Evolutionary conservation across 176 grass and related monocot species (phyloP), one percentile per base, ranked within the genome.

Genomic region (Triticum monococcum): DNA sequence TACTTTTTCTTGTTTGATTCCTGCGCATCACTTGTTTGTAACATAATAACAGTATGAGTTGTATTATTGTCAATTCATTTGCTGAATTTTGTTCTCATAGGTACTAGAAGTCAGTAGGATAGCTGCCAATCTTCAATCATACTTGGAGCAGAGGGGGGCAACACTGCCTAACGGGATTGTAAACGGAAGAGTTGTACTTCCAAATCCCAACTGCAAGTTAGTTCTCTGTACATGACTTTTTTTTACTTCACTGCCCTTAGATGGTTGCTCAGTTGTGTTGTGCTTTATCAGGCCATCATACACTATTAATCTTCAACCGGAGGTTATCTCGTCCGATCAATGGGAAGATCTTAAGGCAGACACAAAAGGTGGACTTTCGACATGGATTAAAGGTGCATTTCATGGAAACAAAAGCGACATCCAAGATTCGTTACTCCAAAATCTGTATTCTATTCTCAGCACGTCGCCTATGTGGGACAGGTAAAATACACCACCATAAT

Each of bases 401-500:
- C 61, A 80, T 70, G 88, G 91, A 83, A 91, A 88, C 88, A 96
- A 91, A 71, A 81, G 75, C 77, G 90, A 90, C 46, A 89, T 81
- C 84, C 93, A 92, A 78, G 90, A 94, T 87, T 80, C 62, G 2
- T 75, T 88, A 24, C 76, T 87, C 88, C 90, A 92, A 84, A 98
- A 94, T 79, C 85, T 98, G 40, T 36, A 89, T 79, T 92, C 79
- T 79, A 94, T 96, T 83, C 88, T 98, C 14, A 92, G 90, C 54
- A 91, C 96, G 64, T 94, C 96, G 13, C 96, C 96, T 72, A 96
- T 98, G 93, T 96, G 96, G 96, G 96, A 98, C 87, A 87, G 96
- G 96, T 98, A 89, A 73, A 62, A 12, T 59, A 62, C 16, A 75
- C 16, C 3, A 20, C 14, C n/a, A 14, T 52, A 24, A 22, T 26